Conservation (phyloP, 805 yeast species). For the Candida adriatica region DNA sequence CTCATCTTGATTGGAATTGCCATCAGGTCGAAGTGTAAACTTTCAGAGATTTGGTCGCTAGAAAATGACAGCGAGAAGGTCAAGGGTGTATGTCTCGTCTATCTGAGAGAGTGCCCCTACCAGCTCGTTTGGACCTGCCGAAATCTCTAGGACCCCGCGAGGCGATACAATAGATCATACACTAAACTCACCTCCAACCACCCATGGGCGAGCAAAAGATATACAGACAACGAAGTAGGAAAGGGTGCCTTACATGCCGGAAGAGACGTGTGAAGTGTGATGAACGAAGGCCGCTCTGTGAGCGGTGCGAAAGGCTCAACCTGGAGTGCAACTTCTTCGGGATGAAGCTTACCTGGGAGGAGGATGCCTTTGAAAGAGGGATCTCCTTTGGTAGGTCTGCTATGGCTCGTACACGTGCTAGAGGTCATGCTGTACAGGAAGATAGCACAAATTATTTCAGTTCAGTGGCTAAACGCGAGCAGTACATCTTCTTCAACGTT, state of each 20-base stretch:
- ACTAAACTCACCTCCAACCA: too few relatives aligned
- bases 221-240: slow-evolving; percentile 27
- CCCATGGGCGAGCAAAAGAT: slow-evolving; percentile 24
- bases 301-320: slow-evolving; percentile 23
- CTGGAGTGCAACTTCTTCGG: slow-evolving; percentile 20
- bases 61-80: too few relatives aligned
- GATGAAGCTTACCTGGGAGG: slow-evolving; percentile 28
- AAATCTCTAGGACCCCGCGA: too few relatives aligned
- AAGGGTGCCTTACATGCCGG: slow-evolving; percentile 45
- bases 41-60: too few relatives aligned
- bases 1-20: too few relatives aligned
- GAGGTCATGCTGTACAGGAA: neutral
- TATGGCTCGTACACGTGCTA: slow-evolving; percentile 15
- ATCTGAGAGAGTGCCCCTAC: too few relatives aligned
- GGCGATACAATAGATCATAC: too few relatives aligned
- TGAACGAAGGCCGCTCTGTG: slow-evolving; percentile 29
- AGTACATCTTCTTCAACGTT: slow-evolving; percentile 12
- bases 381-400: slow-evolving; percentile 32
- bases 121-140: too few relatives aligned
- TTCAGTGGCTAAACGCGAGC: slow-evolving; percentile 7
- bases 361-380: slow-evolving; percentile 30
- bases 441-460: slow-evolving; percentile 2
- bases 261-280: slow-evolving; percentile 43
- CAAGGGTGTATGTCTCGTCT: too few relatives aligned
- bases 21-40: too few relatives aligned